Evolutionary conservation across 805 yeast species (phyloP).

Genomic region (Yarrowia yakushimensis): DNA sequence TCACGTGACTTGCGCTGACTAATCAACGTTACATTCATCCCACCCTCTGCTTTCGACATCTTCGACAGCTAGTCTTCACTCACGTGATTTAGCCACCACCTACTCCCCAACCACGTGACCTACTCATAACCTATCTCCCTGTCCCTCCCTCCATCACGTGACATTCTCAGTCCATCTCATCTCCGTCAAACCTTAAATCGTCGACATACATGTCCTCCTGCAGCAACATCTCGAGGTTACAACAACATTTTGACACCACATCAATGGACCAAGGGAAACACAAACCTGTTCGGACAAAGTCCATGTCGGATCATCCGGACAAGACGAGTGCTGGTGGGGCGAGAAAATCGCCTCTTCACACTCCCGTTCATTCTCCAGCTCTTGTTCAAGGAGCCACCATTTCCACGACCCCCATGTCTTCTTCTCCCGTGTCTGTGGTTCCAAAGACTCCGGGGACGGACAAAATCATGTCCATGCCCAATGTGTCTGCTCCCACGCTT

Average conservation of each 20-base stretch:
- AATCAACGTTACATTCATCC: too few species aligned
- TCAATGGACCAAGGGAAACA: background rate
- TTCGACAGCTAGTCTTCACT: too few species aligned
- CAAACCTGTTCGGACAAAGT: background rate
- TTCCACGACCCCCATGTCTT: background rate
- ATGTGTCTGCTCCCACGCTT: conserved; percentile 4
- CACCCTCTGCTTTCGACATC: too few species aligned
- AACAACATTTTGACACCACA: background rate
- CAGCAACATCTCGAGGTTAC: background rate
- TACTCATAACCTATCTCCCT: too few species aligned
- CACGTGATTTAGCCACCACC: too few species aligned
- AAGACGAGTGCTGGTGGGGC: background rate
- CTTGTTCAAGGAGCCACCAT: background rate
- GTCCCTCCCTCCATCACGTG: background rate
- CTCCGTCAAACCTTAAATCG: background rate
- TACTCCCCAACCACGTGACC: too few species aligned
- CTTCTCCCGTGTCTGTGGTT: background rate
- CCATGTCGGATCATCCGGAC: background rate
- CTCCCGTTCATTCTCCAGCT: conserved; percentile 11
- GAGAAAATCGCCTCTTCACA: background rate
- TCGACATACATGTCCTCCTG: background rate
- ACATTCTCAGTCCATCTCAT: too few species aligned
- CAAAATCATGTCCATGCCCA: conserved; percentile 12
- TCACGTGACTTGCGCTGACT: too few species aligned
- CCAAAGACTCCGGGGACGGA: background rate